Conservation (phyloP, 116 monocot genomes). For the Iris pallida region DNA sequence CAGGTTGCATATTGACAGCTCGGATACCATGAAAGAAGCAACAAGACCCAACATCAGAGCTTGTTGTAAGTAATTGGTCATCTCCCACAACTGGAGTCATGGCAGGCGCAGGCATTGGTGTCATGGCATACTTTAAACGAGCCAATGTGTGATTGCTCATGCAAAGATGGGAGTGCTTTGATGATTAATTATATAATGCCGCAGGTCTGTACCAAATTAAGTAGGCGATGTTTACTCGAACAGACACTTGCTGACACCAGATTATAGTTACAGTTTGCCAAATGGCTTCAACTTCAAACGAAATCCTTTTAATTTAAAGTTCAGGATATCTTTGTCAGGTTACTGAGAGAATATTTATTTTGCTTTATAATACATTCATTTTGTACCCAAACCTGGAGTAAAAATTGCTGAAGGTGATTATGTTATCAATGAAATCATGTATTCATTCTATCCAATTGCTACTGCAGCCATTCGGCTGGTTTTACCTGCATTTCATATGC, state of each 20-base stretch:
- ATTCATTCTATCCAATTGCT: too few species aligned
- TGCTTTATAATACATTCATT: too few species aligned
- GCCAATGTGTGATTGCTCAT: conserved; percentile 26
- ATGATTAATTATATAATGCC: neutral
- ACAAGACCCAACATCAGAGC: conserved; percentile 10
- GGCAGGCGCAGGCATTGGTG: conserved; percentile 30
- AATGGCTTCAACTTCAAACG: neutral
- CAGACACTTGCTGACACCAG: neutral
- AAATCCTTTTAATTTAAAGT: neutral
- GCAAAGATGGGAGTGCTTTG: neutral
- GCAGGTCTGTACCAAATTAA: neutral
- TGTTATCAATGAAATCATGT: too few species aligned
- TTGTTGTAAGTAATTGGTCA: conserved; percentile 12
- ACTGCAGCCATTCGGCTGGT: too few species aligned
- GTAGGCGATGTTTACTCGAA: neutral
- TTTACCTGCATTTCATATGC: too few species aligned
- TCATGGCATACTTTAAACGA: conserved; percentile 42
- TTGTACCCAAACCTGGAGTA: too few species aligned
- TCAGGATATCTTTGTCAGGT: too few species aligned
- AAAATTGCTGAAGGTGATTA: too few species aligned
- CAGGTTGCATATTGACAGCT: conserved; percentile 45
- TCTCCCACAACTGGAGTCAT: conserved; percentile 25
- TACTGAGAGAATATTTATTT: too few species aligned
- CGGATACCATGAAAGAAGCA: neutral
- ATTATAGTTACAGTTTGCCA: neutral